Percentiles rank a stretch among this genome's conserved stretches.
These are phyloP conservation scores for Candida peoriensis DNA, from an alignment of 805 yeast species.

Conservation along the genomic window DNA sequence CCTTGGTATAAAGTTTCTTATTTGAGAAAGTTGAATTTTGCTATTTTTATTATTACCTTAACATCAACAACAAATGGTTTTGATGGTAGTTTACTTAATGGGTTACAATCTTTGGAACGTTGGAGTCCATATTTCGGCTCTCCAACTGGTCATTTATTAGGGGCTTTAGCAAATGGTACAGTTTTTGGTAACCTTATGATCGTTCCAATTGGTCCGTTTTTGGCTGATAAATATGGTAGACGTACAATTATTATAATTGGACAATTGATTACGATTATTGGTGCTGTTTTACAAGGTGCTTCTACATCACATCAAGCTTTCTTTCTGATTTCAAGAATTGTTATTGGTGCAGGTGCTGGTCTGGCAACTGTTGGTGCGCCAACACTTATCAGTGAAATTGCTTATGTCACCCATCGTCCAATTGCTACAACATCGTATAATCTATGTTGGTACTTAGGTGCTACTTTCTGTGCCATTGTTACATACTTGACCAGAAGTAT, in stretches of 20 bases:
- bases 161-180: conserved; percentile 36
- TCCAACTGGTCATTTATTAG: conserved; percentile 34
- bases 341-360: conserved; percentile 20
- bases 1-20: conserved; percentile 34
- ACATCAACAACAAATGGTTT: conserved; percentile 43
- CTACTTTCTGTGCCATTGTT: conserved; percentile 35
- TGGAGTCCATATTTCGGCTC: conserved; percentile 36
- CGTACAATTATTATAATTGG: conserved; percentile 20
- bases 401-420: conserved; percentile 28
- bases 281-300: conserved; percentile 24
- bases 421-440: conserved; percentile 30
- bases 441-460: conserved; percentile 48
- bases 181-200: conserved; percentile 35
- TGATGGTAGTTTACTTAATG: conserved; percentile 46
- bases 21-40: conserved; percentile 30
- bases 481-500: conserved; percentile 25
- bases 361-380: conserved; percentile 41
- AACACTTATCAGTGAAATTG: conserved; percentile 41
- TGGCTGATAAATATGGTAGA: conserved; percentile 39
- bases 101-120: conserved; percentile 36
- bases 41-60: conserved; percentile 37
- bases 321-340: conserved; percentile 27
- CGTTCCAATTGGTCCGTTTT: conserved; percentile 23
- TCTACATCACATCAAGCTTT: conserved; percentile 10
- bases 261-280: conserved; percentile 15